Percentiles rank a stretch among this genome's conserved stretches.
Conservation (phyloP, 768 basidiomycete species). For the Phlebiopsis gigantea region DNA sequence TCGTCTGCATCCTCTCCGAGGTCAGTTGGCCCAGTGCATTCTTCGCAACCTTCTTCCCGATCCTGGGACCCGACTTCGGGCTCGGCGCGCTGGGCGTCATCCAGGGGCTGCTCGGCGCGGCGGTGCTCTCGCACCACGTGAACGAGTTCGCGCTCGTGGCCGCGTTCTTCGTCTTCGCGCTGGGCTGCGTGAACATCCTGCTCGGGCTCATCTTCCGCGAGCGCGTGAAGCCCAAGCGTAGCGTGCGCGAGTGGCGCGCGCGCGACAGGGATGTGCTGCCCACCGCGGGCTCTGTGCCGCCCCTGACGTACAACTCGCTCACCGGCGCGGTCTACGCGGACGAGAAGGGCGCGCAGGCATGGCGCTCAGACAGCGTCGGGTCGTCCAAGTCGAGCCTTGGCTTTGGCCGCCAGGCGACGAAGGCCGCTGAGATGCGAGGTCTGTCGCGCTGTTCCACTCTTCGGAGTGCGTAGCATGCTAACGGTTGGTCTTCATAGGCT, state of each 20-base stretch:
- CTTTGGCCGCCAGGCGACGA: constrained; percentile 12
- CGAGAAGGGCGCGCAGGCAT: constrained; percentile 10
- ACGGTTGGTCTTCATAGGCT: constrained; percentile 6
- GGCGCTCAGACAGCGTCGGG: constrained; percentile 6
- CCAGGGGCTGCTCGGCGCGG: constrained; percentile 72
- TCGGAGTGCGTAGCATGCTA: background rate
- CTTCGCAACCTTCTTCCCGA: constrained; percentile 81
- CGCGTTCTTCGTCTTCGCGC: constrained; percentile 85
- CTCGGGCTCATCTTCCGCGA: constrained; percentile 78
- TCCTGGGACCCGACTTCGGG: constrained; percentile 80
- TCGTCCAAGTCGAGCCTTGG: constrained; percentile 10
- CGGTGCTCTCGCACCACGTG: constrained; percentile 55
- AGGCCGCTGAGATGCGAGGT: constrained; percentile 12
- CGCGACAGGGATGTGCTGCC: constrained; percentile 54
- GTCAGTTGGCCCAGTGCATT: constrained; percentile 71
- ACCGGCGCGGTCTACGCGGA: background rate
- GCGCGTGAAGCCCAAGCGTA: constrained; percentile 57
- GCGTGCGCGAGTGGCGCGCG: constrained; percentile 61
- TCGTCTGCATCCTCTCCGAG: constrained; percentile 80
- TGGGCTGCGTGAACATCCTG: constrained; percentile 85
- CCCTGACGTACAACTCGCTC: background rate
- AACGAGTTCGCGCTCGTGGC: constrained; percentile 85
- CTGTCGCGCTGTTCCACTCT: background rate
- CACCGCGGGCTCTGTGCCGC: constrained; percentile 18
- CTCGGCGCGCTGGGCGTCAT: constrained; percentile 84